Conservation (phyloP, 768 basidiomycete genomes). For the Amanita pseudoporphyria region DNA sequence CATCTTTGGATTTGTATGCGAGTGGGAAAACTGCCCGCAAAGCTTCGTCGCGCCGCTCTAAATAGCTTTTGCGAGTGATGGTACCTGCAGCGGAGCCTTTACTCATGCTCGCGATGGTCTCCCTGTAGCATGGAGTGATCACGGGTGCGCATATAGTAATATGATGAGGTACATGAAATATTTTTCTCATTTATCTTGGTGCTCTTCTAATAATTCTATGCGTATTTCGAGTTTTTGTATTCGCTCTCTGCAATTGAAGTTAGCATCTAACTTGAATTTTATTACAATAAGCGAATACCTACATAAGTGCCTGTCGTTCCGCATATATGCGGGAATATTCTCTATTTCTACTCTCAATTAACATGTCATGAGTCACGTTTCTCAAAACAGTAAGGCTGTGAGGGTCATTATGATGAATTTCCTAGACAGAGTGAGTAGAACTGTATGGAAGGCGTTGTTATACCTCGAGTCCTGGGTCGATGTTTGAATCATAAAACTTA, state of each 20-base stretch:
- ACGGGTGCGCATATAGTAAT: not conserved
- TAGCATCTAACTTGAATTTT: not conserved
- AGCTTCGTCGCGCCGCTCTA: not conserved
- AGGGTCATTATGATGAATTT: not conserved
- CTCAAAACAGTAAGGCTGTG: not conserved
- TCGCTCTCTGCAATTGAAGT: not conserved
- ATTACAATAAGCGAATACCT: not conserved
- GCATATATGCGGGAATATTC: not conserved
- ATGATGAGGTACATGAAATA: not conserved
- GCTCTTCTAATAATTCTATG: not conserved
- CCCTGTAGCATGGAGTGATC: not conserved
- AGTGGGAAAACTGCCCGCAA: not conserved
- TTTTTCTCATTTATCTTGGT: not conserved
- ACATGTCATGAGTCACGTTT: not conserved
- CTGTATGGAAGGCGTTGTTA: not conserved
- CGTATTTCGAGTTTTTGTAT: not conserved
- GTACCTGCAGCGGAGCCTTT: not conserved
- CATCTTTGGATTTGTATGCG: slow-evolving; percentile 3
- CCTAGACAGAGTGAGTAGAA: not conserved
- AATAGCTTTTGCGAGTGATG: not conserved
- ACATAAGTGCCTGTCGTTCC: not conserved
- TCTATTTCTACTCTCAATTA: not conserved
- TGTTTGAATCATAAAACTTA: not conserved
- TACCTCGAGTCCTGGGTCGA: not conserved
- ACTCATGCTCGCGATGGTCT: not conserved